Evolutionary conservation across 1,284 basidiomycete species (phyloP), one percentile per base, ranked within the genome.

Genomic region (Anthracocystis setariae): DNA sequence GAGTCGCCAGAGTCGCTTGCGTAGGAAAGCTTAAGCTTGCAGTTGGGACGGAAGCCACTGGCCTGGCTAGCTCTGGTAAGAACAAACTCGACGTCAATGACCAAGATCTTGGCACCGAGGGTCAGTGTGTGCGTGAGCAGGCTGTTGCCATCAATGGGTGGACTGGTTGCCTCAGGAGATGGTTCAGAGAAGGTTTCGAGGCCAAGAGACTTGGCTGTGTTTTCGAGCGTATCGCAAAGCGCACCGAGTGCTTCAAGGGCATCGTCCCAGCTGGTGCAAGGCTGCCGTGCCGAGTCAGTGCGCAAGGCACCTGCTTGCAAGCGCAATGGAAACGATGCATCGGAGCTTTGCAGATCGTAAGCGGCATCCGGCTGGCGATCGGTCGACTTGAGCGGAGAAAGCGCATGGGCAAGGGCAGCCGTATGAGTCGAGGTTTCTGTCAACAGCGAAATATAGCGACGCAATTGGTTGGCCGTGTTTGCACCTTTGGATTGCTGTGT

Each of bases 51-150:
- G 18, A 54, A 44, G 12, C 15, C 40, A 13, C 25, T 13, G 25
- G 18, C 12, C 17, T 21, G 7, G 20, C 23, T 17, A 35, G n/a
- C 13, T 8, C 35, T 46, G 48, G 49, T 10, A 37, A 62, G 17
- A 24, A 39, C 44, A 24, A 73, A 48, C 32, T 73, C 70, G 50
- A 73, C 58, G 32, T 73, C 70, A 42, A 73, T 73, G 46, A 73
- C 70, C 18, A 73, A 35, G n/a, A 73, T 65, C 58, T 73, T 73
- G 33, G 70, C 70, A 25, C 65, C 70, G 8, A 73, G 49, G 0
- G 70, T 73, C 24, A 73, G 46, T 1, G 70, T 61, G 38, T 68
- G 70, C 0, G 59, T 49, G 21, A 58, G 54, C 5, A 32, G 27
- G 20, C 32, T 38, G 29, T 15, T 17, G 13, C 46, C 10, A 18